Base-by-base conservation (phyloP, 768 basidiomycete species). In the Russula emetica region DNA sequence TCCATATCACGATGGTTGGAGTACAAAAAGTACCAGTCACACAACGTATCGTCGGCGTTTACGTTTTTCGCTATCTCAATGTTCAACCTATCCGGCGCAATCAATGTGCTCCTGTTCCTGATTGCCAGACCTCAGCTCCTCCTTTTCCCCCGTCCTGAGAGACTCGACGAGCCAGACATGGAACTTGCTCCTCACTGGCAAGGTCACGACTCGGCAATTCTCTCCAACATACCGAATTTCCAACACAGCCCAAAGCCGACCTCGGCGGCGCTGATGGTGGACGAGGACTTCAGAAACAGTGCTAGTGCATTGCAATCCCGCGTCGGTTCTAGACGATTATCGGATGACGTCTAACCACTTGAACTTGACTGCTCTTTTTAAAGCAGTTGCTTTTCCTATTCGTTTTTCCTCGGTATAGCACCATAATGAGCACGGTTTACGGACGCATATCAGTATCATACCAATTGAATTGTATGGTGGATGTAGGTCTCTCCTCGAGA, bases 101-200 rank as follows among this genome's bases (percentile, higher is more conserved):
- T 74, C 55, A 81, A 80, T 56, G 78, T 79, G 14, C 38, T 76
- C 24, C 72, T 81, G 7, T 68, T 79, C 38, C 68, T 78, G 28
- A 62, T 66, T 22, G 75, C 76, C 18, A 74, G 76, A 24, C 77
- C 76, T 3, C 71, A 72, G 34, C 71, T 76, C 2, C 70, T 72
- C 32, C 71, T 78, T 13, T 78, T 78, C 52, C 44, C 36, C 18
- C 62, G 50, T 3, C 60, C 60, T 0, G 47, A 55, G 4, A 5
- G 1, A 11, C n/a, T 45, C n/a, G 4, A 3, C 2, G 26, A 49
- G 45, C 18, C 50, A 4, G 56, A 52, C 2, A 30, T n/a, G 18
- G 56, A 38, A n/a, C 32, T 53, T 45, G 10, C 16, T 11, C 11
- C 16, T 11, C 11, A n/a, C 4, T 30, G n/a, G n/a, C n/a, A 5